Evolutionary conservation across 2,329 filamentous ascomycete genomes (phyloP), one percentile per base, ranked within the genome.

Genomic region (Aspergillus versicolor): DNA sequence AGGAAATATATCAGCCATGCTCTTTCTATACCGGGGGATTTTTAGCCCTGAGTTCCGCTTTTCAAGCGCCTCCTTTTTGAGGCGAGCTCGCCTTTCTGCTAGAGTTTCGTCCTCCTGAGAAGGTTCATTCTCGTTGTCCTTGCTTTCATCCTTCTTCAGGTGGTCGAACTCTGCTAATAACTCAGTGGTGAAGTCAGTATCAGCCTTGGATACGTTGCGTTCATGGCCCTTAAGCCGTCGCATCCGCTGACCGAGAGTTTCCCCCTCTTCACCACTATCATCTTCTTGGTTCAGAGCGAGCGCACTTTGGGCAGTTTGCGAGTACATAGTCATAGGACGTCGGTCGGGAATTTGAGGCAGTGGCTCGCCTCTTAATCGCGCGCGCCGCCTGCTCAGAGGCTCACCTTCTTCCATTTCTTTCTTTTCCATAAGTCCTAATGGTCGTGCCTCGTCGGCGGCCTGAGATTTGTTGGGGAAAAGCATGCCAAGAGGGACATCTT

Each of bases 401-500:
- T 97, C 94, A 54, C 92, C 94, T 67, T 99, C 94, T 71, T 99
- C 94, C 63, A 94, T 77, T 58, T 95, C 88, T 46, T 91, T 86
- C 65, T 85, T 86, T 69, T 95, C 77, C 67, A 81, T 74, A 8
- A 81, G 67, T n/a, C 79, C 79, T 27, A 79, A 53, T 1, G 79
- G 77, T 30, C 75, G 69, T 44, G 69, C 65, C 4, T 75, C 70
- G n/a, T 72, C 69, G 9, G 65, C 57, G 2, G 51, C 58, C 9
- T 62, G 62, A 15, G 69, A 67, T 54, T 76, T 75, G 12, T 75
- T 73, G 1, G 88, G 86, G 65, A 84, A 90, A 15, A 99, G 81
- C 63, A 97, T 80, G 11, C 89, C 94, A 4, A 99, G 80, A 0
- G 94, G 94, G 1, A 96, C 88, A 65, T 97, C 93, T 53, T 93